phyloP scores from a whole-genome alignment of 75 land plant species.

The Gnetum montanum region DNA sequence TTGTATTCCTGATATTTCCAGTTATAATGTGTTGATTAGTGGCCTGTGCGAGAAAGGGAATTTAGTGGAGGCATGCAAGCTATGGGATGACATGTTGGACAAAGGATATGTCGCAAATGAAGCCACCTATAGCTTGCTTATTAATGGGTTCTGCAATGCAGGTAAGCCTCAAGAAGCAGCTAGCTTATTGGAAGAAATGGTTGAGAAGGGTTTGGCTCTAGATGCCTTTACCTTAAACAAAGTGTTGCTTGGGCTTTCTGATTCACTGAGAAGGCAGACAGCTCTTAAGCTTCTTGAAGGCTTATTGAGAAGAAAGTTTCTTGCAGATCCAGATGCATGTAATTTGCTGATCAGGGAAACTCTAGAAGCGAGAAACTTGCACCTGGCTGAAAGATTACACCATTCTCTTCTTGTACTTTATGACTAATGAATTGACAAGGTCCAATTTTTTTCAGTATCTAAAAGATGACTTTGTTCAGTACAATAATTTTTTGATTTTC shows the following conservation, averaged over 20 bases:
- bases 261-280: constrained; percentile 23
- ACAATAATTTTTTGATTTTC: too few species aligned
- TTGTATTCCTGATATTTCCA: constrained; percentile 46
- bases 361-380: neutral
- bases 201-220: constrained; percentile 48
- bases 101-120: constrained; percentile 50
- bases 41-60: constrained; percentile 61
- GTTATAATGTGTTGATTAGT: constrained; percentile 56
- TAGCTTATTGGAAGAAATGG: constrained; percentile 65
- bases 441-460: too few species aligned
- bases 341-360: constrained; percentile 9
- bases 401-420: too few species aligned
- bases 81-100: constrained; percentile 81
- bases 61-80: constrained; percentile 44
- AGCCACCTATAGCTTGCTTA: constrained; percentile 62
- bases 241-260: constrained; percentile 35
- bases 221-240: constrained; percentile 37
- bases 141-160: constrained; percentile 60
- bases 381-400: neutral
- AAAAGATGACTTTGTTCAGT: too few species aligned
- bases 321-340: constrained; percentile 27
- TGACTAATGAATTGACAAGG: too few species aligned
- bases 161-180: constrained; percentile 52
- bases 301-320: constrained; percentile 12
- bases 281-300: constrained; percentile 19